Base-by-base conservation (phyloP, 805 yeast genomes). In the Suhomyces tanzawaensis region DNA sequence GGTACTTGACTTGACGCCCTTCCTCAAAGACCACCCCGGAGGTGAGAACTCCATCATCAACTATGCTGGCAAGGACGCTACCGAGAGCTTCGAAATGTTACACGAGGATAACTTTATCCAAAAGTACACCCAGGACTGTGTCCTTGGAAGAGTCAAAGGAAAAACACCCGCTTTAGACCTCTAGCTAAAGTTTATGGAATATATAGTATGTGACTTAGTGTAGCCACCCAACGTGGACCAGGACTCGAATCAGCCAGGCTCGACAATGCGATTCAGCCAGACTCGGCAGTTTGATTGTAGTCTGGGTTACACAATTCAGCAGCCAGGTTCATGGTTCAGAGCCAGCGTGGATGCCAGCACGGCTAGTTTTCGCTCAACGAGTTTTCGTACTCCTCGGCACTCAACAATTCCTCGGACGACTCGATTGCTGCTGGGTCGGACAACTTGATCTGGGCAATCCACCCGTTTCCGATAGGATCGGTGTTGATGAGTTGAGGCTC, bases 401-500 rank as follows among this genome's bases (percentile, higher is more conserved):
- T 62, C 61, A 82, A 57, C 52, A 82, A 69, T 11, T 69, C 77
- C 35, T 60, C 74, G 22, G 55, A 52, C 23, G 56, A 53, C 41
- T 59, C 62, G 16, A 65, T 46, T n/a, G 46, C 54, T 34, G 49
- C 54, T 12, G 69, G 67, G 48, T 74, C 68, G 16, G 56, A 48
- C 42, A 85, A 64, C 63, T 82, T 74, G 49, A 91, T 64, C 66
- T 87, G 85, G 38, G 85, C 87, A 46, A 91, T 77, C 96, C 96
- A 91, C 25, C 95, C 98, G 41, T 79, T 81, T 39, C 97, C 97
- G 81, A 85, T 73, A 34, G 99, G 97, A 57, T 89, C 97, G 47
- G 69, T 64, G 66, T 90, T 91, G 54, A 93, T 78, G 52, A 88
- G 69, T 41, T 79, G 81, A 24, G 99, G 97, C 43, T 73, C 68